These are phyloP conservation scores for Licmophora abbreviata DNA, from an alignment of 108 stramenopile species.

Conservation along the genomic window DNA sequence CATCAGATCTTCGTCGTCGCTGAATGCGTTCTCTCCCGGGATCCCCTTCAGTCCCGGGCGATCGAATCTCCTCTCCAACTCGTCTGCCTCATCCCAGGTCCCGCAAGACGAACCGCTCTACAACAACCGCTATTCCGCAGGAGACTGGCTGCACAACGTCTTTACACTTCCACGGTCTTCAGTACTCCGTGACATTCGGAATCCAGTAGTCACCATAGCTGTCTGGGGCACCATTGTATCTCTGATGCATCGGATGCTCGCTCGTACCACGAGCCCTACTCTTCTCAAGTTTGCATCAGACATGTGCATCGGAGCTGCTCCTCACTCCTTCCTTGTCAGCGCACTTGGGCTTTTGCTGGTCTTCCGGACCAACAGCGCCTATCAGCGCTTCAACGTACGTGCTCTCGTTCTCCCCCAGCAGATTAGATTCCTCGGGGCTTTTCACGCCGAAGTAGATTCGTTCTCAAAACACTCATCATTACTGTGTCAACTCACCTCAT, in stretches of 20 bases:
- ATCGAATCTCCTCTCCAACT: neutral
- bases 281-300: constrained; percentile 13
- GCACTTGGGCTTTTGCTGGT: constrained; percentile 60
- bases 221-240: constrained; percentile 18
- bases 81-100: neutral
- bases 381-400: constrained; percentile 52
- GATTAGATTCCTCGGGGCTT: neutral
- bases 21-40: no score
- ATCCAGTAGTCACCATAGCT: constrained; percentile 23
- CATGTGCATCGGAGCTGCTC: constrained; percentile 44
- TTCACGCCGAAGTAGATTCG: neutral
- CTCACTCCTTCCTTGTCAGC: constrained; percentile 46
- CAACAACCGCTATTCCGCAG: constrained; percentile 36
- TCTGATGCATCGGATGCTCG: constrained; percentile 7
- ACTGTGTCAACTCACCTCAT: neutral
- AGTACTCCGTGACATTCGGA: constrained; percentile 21
- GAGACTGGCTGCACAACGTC: constrained; percentile 39
- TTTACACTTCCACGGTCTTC: constrained; percentile 19
- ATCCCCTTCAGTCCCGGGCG: neutral
- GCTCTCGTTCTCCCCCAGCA: neutral
- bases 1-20: no score
- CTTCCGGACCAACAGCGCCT: constrained; percentile 69
- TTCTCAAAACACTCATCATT: neutral
- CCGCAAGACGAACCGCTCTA: neutral
- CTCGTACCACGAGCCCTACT: neutral